Evolutionary conservation across 1,284 basidiomycete genomes (phyloP).

Genomic region (Ceratobasidium sp.): DNA sequence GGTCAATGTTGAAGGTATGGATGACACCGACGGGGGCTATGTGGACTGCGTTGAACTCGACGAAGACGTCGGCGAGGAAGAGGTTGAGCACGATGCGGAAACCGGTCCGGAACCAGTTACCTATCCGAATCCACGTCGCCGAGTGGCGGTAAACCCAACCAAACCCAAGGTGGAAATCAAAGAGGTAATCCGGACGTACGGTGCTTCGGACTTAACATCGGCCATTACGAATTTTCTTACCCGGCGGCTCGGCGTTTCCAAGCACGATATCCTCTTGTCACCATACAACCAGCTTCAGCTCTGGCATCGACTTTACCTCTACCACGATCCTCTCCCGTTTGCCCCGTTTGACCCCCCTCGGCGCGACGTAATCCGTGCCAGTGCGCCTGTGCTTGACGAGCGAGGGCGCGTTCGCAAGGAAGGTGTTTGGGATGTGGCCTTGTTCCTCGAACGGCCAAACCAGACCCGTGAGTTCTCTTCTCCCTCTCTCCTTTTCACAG

Average conservation of each 20-base stretch:
- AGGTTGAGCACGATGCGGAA: too few species aligned
- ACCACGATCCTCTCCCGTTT: constrained; percentile 16
- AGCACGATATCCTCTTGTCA: not conserved
- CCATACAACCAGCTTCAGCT: not conserved
- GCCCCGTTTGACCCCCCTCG: constrained; percentile 10
- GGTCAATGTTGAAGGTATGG: too few species aligned
- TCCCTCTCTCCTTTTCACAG: not conserved
- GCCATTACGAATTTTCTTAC: not conserved
- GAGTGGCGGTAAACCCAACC: constrained; percentile 5
- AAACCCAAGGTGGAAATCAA: not conserved
- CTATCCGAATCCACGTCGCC: not conserved
- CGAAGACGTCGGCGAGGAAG: too few species aligned
- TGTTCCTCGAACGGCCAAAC: constrained; percentile 7
- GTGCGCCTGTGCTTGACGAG: not conserved
- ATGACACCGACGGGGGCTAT: too few species aligned
- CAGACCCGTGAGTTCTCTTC: not conserved
- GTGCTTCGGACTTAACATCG: constrained; percentile 13
- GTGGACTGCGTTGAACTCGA: too few species aligned
- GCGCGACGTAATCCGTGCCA: constrained; percentile 21
- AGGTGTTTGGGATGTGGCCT: constrained; percentile 5
- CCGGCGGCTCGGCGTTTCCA: not conserved
- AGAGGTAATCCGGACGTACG: not conserved
- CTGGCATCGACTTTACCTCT: constrained; percentile 29
- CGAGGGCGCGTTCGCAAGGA: not conserved
- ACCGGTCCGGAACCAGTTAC: too few species aligned